Evolutionary conservation across 208 protist species (phyloP).

Genomic region (Crithidia fasciculata): DNA sequence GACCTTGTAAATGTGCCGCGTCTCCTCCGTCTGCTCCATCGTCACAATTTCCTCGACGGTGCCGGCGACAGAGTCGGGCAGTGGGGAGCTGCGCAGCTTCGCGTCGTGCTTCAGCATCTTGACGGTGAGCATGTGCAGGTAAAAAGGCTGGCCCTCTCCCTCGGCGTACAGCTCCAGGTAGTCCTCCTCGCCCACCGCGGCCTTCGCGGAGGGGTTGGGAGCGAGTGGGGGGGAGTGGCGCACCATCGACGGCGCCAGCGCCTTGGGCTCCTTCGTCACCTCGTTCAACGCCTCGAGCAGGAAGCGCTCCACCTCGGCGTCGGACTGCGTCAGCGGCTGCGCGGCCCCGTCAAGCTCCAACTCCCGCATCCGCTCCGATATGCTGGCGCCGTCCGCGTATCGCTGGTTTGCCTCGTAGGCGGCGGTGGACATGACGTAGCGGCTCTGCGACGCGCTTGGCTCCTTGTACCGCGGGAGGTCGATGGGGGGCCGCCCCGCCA

Average conservation of each 20-base stretch:
- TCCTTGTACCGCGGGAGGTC: constrained; percentile 58
- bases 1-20: constrained; percentile 73
- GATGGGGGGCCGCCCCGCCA: constrained; percentile 11
- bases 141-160: constrained; percentile 76
- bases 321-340: constrained; percentile 58
- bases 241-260: constrained; percentile 40
- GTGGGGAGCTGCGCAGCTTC: constrained; percentile 43
- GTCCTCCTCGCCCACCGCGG: constrained; percentile 9
- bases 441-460: constrained; percentile 57
- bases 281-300: constrained; percentile 63
- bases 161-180: constrained; percentile 79
- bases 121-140: constrained; percentile 78
- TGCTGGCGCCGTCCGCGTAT: constrained; percentile 45
- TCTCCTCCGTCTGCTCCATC: constrained; percentile 75
- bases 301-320: constrained; percentile 55
- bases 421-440: constrained; percentile 73
- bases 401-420: constrained; percentile 60
- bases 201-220: constrained; percentile 11
- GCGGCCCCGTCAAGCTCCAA: constrained; percentile 28
- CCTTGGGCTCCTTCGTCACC: constrained; percentile 53
- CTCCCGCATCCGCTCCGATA: constrained; percentile 56
- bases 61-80: constrained; percentile 55
- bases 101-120: constrained; percentile 87
- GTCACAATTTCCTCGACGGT: constrained; percentile 66
- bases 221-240: constrained; percentile 48